phyloP scores from a whole-genome alignment of 257 asterid genomes.

The Salvia miltiorrhiza region DNA sequence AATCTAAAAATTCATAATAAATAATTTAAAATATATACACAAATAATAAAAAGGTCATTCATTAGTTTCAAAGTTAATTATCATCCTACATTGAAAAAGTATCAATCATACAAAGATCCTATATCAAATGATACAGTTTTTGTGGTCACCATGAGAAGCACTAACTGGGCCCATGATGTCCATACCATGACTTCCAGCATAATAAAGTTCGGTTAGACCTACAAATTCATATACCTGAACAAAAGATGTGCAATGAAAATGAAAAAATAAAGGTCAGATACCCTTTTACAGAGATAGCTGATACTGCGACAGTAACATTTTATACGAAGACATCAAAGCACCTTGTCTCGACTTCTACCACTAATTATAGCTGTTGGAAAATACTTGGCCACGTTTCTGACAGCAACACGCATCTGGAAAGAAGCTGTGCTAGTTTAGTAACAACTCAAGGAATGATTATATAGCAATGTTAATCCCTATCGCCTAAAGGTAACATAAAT shows the following conservation, averaged over 20 bases:
- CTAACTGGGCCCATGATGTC: constrained; percentile 93
- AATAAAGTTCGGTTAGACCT: constrained; percentile 78
- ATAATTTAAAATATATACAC: too few species aligned
- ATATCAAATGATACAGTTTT: constrained; percentile 53
- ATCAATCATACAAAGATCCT: too few species aligned
- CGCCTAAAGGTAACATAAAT: not conserved
- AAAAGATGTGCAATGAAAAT: constrained; percentile 14
- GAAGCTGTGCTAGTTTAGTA: constrained; percentile 9
- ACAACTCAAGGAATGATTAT: not conserved
- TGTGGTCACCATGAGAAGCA: constrained; percentile 43
- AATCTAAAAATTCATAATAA: too few species aligned
- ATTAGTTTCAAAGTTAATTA: too few species aligned
- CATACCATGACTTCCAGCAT: constrained; percentile 99
- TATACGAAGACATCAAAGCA: constrained; percentile 12
- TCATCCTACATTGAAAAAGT: too few species aligned
- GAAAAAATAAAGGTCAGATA: not conserved
- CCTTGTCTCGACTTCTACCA: constrained; percentile 98
- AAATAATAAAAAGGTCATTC: too few species aligned
- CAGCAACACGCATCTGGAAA: constrained; percentile 88
- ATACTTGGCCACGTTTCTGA: constrained; percentile 64
- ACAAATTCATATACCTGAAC: constrained; percentile 82
- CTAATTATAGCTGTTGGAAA: constrained; percentile 94
- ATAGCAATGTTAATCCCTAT: too few species aligned
- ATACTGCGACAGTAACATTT: not conserved
- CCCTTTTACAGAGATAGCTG: not conserved